phyloP scores from a whole-genome alignment of 768 basidiomycete genomes.

The Termitomyces sp. region DNA sequence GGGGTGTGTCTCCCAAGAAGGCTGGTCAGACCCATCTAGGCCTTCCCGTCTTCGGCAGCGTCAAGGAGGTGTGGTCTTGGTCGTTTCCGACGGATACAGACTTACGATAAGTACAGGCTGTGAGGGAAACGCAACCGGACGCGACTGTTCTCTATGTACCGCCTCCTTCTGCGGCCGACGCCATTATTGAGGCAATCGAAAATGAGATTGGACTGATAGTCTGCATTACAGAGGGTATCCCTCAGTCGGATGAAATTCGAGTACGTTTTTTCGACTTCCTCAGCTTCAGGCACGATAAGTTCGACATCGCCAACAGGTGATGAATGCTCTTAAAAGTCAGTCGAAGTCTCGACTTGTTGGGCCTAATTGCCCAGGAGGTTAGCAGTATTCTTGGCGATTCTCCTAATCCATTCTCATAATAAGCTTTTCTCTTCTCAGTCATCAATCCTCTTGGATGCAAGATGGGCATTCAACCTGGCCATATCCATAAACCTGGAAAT shows the following conservation, averaged over 20 bases:
- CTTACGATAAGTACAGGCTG: constrained; percentile 51
- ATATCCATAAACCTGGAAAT: constrained; percentile 94
- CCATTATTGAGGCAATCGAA: constrained; percentile 98
- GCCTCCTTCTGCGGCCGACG: constrained; percentile 92
- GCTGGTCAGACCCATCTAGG: constrained; percentile 95
- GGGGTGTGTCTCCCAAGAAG: constrained; percentile 95
- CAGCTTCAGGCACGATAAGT: not conserved
- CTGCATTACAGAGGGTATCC: constrained; percentile 98
- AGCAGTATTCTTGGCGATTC: constrained; percentile 7
- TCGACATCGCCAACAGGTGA: constrained; percentile 50
- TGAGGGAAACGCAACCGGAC: constrained; percentile 79
- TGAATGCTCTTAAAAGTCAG: constrained; percentile 91
- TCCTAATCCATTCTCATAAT: not conserved
- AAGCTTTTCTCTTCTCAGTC: constrained; percentile 31
- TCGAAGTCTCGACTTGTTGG: constrained; percentile 94
- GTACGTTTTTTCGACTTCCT: constrained; percentile 34
- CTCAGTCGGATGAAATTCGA: constrained; percentile 93
- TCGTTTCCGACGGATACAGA: not conserved
- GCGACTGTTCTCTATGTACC: constrained; percentile 97
- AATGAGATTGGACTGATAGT: constrained; percentile 97
- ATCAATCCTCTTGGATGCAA: constrained; percentile 98
- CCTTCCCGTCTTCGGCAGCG: constrained; percentile 88
- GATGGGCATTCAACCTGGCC: constrained; percentile 98
- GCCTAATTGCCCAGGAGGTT: constrained; percentile 92
- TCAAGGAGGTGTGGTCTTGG: constrained; percentile 65